phyloP scores from a whole-genome alignment of 2,329 filamentous ascomycete genomes.

The Penicillium sp. region DNA sequence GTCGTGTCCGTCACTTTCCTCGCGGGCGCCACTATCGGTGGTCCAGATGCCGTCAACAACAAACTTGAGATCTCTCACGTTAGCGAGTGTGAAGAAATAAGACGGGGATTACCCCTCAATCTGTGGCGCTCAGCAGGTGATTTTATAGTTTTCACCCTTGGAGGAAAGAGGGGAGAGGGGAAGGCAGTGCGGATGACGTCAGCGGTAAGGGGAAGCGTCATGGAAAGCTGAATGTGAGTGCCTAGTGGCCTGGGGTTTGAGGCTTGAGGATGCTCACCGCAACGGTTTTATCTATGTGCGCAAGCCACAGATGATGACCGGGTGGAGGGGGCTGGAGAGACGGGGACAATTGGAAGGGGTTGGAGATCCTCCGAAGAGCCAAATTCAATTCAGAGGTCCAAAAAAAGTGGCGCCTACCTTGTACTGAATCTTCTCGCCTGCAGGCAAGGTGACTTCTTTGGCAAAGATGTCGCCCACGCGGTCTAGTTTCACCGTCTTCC shows the following conservation, averaged over 20 bases:
- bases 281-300: slow-evolving; percentile 12
- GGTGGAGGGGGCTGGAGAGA: background rate
- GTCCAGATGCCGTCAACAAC: slow-evolving; percentile 93
- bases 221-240: slow-evolving; percentile 17
- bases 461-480: slow-evolving; percentile 72
- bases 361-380: background rate
- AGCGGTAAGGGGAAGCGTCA: slow-evolving; percentile 27
- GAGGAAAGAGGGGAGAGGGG: background rate
- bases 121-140: background rate
- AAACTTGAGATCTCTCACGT: slow-evolving; percentile 61
- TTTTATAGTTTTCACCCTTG: slow-evolving; percentile 1
- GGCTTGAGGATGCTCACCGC: slow-evolving; percentile 18
- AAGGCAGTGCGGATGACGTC: slow-evolving; percentile 21
- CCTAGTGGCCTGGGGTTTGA: slow-evolving; percentile 1
- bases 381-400: background rate
- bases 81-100: slow-evolving; percentile 20
- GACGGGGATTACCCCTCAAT: background rate
- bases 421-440: slow-evolving; percentile 78
- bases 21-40: slow-evolving; percentile 75
- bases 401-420: slow-evolving; percentile 67
- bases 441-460: slow-evolving; percentile 75
- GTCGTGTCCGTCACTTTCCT: slow-evolving; percentile 78
- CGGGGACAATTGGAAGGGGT: background rate
- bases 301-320: background rate
- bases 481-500: slow-evolving; percentile 79